Conservation (phyloP, 352 stramenopile species). For the Phytophthora europaea region DNA sequence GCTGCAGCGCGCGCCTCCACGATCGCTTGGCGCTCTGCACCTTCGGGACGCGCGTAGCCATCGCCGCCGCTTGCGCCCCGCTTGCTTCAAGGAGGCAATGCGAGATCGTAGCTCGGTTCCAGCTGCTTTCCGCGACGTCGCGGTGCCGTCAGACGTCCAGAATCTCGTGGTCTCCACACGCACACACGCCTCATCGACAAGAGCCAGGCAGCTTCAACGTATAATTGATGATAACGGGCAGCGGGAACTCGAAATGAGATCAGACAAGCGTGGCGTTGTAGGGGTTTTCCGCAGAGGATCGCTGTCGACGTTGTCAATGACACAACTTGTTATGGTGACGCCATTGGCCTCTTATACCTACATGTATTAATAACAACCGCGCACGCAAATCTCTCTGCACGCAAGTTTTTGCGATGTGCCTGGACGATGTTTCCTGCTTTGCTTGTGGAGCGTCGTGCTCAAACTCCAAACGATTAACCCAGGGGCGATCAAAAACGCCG, state of each 20-base stretch:
- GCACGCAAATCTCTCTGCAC: too few species aligned
- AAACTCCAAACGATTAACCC: constrained; percentile 8
- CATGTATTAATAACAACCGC: too few species aligned
- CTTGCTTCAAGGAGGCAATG: constrained; percentile 29
- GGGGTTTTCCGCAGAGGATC: background rate
- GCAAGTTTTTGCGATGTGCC: background rate
- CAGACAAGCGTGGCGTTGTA: background rate
- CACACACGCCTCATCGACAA: constrained; percentile 23
- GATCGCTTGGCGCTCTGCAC: constrained; percentile 7
- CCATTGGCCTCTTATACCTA: too few species aligned
- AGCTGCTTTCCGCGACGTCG: constrained; percentile 42
- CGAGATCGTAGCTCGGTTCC: constrained; percentile 1
- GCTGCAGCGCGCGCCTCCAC: constrained; percentile 16
- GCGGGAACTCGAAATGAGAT: background rate
- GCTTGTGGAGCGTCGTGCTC: constrained; percentile 11
- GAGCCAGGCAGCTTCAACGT: background rate
- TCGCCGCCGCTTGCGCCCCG: constrained; percentile 5
- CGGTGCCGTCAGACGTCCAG: constrained; percentile 24
- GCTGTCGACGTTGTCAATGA: too few species aligned
- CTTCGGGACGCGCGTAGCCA: constrained; percentile 22
- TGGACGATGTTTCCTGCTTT: constrained; percentile 14
- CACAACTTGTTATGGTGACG: too few species aligned
- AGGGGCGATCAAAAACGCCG: constrained; percentile 11
- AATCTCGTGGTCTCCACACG: constrained; percentile 24
- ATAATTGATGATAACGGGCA: background rate